Base-by-base conservation (phyloP, 164 flowering plant genomes). In the Pachysandra terminalis region DNA sequence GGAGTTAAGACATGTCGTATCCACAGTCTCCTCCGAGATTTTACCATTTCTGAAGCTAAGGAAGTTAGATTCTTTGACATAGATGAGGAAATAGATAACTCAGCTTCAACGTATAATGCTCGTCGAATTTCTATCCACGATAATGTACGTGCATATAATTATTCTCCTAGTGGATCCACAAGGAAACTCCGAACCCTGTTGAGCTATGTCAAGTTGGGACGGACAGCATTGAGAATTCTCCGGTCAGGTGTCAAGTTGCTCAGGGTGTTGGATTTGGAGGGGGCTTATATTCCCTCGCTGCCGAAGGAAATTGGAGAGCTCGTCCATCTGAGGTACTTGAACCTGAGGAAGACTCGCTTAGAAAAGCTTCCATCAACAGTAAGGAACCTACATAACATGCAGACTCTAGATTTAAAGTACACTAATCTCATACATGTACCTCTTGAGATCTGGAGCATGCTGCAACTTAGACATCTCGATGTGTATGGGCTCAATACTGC, bases 221-320 rank as follows among this genome's bases (percentile, higher is more conserved):
- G 7, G 37, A 7, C 7, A 7, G 7, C 37, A 32, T 7, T 32
- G 37, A 32, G 37, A 32, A 32, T 32, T 32, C 37, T 32, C 7
- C 37, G 7, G 7, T 32, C 37, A 57, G 60, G 17, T 24, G 13
- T 25, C 27, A 65, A 68, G 23, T 26, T 76, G 54, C 64, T 72
- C 15, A 37, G 75, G 14, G 67, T 69, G 40, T 65, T 76, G 66
- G 69, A 60, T 49, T 72, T 24, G 68, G 55, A 51, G 7, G 37
- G 66, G 22, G 25, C 48, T 45, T n/a, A 49, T 21, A 27, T 65
- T 41, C 52, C 56, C 54, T 0, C 14, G 19, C 3, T 52, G 48
- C 65, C 69, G 0, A 51, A 23, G 40, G 61, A 41, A 35, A 64
- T 74, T 1, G 72, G 62, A 9, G 48, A 52, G 8, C 56, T 74